phyloP scores from a whole-genome alignment of 495 filamentous ascomycete genomes.

The Aspergillus indologenus region DNA sequence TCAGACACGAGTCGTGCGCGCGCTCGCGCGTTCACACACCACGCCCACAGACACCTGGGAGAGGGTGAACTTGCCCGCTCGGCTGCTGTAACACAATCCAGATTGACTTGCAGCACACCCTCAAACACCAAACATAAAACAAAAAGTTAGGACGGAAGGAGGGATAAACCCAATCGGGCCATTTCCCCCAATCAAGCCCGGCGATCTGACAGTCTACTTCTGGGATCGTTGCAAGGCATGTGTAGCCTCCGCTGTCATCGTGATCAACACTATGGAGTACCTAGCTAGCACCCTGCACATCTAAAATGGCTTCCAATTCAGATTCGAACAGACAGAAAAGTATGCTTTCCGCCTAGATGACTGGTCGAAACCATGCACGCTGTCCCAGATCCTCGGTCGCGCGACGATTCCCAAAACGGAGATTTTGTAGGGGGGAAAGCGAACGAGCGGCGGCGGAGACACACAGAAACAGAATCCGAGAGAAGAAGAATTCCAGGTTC shows the following conservation, averaged over 20 bases:
- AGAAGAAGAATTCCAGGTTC: not conserved
- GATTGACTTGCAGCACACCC: conserved; percentile 6
- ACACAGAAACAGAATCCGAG: no score
- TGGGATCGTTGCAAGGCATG: not conserved
- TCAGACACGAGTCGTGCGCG: not conserved
- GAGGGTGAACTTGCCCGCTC: not conserved
- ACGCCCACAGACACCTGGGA: no score
- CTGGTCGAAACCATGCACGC: not conserved
- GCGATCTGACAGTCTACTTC: not conserved
- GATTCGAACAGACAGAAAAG: not conserved
- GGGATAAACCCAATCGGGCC: conserved; percentile 8
- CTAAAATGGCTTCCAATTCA: not conserved
- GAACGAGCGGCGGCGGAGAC: no score
- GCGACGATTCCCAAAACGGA: not conserved
- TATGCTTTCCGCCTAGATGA: not conserved
- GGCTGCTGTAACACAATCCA: not conserved
- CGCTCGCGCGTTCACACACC: no score
- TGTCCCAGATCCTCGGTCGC: not conserved
- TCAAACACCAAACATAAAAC: not conserved
- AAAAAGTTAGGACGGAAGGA: not conserved
- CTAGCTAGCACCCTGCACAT: no score
- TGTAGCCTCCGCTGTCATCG: not conserved
- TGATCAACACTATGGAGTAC: no score
- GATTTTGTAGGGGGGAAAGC: no score
- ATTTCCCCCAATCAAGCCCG: not conserved